A percentile compares a stretch with the other conserved stretches of the same genome.
Evolutionary conservation across 2,329 filamentous ascomycete genomes (phyloP).

Genomic region (Penicillium psychrosexuale): DNA sequence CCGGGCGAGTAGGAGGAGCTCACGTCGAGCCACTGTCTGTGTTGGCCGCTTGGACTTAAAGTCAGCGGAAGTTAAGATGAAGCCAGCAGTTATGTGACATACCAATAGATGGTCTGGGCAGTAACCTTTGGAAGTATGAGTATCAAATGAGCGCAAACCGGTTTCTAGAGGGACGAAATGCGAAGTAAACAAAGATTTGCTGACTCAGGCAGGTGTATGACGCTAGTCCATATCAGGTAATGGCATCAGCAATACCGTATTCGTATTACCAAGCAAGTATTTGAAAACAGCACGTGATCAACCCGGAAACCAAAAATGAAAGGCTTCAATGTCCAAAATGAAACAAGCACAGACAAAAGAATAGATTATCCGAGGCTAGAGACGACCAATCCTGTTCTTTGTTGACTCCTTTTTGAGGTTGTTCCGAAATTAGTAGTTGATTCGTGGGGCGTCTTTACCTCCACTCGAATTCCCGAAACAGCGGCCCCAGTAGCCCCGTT

Average conservation of each 20-base stretch:
- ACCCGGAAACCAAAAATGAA: neutral
- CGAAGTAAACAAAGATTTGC: constrained; percentile 33
- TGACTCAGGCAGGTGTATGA: constrained; percentile 26
- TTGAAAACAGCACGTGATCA: neutral
- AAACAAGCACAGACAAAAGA: neutral
- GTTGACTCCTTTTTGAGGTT: neutral
- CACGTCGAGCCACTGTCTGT: constrained; percentile 25
- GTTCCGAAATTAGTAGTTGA: neutral
- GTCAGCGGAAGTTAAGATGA: neutral
- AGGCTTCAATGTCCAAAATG: neutral
- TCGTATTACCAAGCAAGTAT: constrained; percentile 5
- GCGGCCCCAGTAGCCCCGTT: constrained; percentile 24
- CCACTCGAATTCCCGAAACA: constrained; percentile 20
- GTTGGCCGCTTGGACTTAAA: constrained; percentile 1
- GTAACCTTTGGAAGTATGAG: neutral
- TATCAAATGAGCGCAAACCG: constrained; percentile 8
- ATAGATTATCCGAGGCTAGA: neutral
- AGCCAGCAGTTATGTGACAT: neutral
- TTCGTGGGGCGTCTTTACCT: constrained; percentile 10
- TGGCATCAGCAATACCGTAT: constrained; percentile 4
- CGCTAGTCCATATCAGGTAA: constrained; percentile 11
- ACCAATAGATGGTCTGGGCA: constrained; percentile 4
- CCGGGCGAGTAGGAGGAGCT: constrained; percentile 22
- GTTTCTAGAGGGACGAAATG: constrained; percentile 12
- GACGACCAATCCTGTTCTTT: neutral